Evolutionary conservation across 768 basidiomycete species (phyloP).

Genomic region (Boletellus ananas): DNA sequence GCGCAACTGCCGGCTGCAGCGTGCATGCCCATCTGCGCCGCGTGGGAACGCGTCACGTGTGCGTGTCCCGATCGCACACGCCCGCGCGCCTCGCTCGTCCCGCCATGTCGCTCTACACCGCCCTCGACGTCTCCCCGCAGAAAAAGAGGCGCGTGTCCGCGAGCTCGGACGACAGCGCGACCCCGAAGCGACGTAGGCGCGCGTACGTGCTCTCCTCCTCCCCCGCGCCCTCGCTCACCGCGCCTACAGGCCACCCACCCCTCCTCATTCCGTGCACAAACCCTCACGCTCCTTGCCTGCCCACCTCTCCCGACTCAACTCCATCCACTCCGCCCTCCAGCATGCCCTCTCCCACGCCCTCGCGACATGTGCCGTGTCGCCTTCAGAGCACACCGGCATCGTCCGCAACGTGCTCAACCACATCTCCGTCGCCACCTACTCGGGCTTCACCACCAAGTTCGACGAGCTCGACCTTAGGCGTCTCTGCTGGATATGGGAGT

Average conservation of each 20-base stretch:
- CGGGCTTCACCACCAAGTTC: conserved; percentile 62
- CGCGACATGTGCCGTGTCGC: conserved; percentile 77
- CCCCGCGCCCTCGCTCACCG: conserved; percentile 1
- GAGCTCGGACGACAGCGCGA: conserved; percentile 47
- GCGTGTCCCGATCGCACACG: conserved; percentile 27
- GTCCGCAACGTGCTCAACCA: conserved; percentile 79
- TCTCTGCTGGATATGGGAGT: conserved; percentile 89
- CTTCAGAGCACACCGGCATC: conserved; percentile 69
- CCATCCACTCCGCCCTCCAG: conserved; percentile 67
- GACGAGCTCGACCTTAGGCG: conserved; percentile 66
- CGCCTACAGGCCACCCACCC: conserved; percentile 51
- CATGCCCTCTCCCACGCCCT: conserved; percentile 83
- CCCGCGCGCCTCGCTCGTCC: neutral
- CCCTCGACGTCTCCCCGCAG: conserved; percentile 59
- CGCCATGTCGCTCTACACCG: conserved; percentile 16
- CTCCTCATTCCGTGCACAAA: conserved; percentile 48
- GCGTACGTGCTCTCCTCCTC: conserved; percentile 34
- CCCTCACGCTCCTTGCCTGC: conserved; percentile 42
- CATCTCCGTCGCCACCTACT: conserved; percentile 63
- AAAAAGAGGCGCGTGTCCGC: conserved; percentile 61
- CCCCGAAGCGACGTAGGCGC: conserved; percentile 66
- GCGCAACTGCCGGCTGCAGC: no score
- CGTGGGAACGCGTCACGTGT: conserved; percentile 34
- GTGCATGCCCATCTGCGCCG: no score
- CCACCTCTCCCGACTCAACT: conserved; percentile 58